Evolutionary conservation across 2,329 filamentous ascomycete species (phyloP).

Genomic region (Herpotrichia juniperi): DNA sequence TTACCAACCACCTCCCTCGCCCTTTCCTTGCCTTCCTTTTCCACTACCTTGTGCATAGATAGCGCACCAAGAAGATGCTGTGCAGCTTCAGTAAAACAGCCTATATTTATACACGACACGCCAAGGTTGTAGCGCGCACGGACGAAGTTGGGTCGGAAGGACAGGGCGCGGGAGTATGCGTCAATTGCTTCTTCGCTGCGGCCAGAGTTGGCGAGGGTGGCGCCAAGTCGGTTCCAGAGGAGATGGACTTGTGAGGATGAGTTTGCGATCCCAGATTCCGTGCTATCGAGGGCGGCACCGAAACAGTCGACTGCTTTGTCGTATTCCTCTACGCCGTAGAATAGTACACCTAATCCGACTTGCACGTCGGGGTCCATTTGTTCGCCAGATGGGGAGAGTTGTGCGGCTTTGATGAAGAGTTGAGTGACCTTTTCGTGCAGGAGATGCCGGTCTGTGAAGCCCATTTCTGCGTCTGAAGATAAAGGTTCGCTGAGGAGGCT

Average conservation of each 20-base stretch:
- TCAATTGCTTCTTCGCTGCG: conserved; percentile 95
- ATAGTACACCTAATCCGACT: conserved; percentile 93
- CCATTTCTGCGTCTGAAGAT: conserved; percentile 79
- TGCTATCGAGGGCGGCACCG: conserved; percentile 84
- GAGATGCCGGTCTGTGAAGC: conserved; percentile 89
- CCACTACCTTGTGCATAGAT: conserved; percentile 93
- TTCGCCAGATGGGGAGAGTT: conserved; percentile 87
- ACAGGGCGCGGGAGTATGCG: conserved; percentile 91
- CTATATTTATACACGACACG: conserved; percentile 96
- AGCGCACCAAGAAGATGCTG: conserved; percentile 90
- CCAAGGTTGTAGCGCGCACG: conserved; percentile 96
- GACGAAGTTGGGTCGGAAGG: conserved; percentile 93
- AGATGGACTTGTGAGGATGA: conserved; percentile 86
- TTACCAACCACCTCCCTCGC: conserved; percentile 77
- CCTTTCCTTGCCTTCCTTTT: conserved; percentile 81
- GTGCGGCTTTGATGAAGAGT: conserved; percentile 89
- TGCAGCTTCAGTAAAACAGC: conserved; percentile 90
- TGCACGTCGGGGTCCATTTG: conserved; percentile 99
- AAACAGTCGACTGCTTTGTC: conserved; percentile 99
- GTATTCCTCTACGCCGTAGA: conserved; percentile 98
- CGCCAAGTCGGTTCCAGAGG: conserved; percentile 95
- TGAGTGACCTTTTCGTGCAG: conserved; percentile 90
- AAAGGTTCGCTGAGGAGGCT: conserved; percentile 75
- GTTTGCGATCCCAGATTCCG: conserved; percentile 83
- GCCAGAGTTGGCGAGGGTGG: conserved; percentile 93